Conservation (phyloP, 331 rosid genomes). For the Phaseolus coccineus region DNA sequence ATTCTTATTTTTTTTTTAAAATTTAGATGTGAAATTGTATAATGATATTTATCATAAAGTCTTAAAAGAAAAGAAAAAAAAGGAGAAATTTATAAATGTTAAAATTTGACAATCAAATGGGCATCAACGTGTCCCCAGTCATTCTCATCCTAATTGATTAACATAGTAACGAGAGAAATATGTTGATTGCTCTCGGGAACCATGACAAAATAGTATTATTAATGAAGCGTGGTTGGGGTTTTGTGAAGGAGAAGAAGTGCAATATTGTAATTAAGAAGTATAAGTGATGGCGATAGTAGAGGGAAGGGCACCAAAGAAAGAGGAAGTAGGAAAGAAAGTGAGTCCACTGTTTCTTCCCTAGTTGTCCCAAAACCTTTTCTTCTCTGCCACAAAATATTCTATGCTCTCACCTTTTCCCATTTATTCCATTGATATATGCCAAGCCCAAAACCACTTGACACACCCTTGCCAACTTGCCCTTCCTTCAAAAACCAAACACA, state of each 20-base stretch:
- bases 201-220: too few relatives aligned
- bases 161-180: neutral
- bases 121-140: neutral
- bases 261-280: slow-evolving; percentile 35
- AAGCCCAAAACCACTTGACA: slow-evolving; percentile 17
- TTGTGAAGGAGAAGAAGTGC: slow-evolving; percentile 6
- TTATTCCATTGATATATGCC: slow-evolving; percentile 43
- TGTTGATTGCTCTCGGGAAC: too few relatives aligned
- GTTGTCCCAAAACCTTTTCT: slow-evolving; percentile 34
- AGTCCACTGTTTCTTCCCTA: neutral
- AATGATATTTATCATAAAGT: too few relatives aligned
- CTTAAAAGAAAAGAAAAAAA: too few relatives aligned
- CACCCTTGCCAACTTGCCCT: slow-evolving; percentile 43
- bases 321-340: neutral
- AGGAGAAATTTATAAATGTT: too few relatives aligned
- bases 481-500: neutral
- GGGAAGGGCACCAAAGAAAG: slow-evolving; percentile 11
- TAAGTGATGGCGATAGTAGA: slow-evolving; percentile 20
- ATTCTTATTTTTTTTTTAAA: too few relatives aligned
- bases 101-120: slow-evolving; percentile 2
- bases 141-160: neutral
- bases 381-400: slow-evolving; percentile 35
- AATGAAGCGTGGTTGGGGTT: too few relatives aligned
- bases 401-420: slow-evolving; percentile 40
- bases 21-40: too few relatives aligned